Base-by-base conservation (phyloP, 768 basidiomycete genomes). In the Erythrobasidium yunnanense region DNA sequence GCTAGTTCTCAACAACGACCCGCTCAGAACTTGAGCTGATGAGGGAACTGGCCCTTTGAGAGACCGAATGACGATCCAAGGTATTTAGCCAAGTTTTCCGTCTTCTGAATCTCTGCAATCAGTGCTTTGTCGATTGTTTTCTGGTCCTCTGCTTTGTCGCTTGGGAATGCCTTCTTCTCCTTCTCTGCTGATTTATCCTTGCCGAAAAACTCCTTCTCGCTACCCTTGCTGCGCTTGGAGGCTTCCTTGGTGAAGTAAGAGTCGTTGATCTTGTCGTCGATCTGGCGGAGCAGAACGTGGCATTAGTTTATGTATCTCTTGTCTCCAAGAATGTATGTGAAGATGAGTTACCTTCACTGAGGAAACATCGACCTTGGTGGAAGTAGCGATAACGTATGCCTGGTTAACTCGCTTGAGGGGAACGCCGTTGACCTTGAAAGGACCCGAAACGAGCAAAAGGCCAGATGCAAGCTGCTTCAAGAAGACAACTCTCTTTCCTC, bases 171-270 rank as follows among this genome's bases (percentile, higher is more conserved):
- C 72, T 72, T 70, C 72, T 74, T 73, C 71, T 74, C 68, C 20
- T 45, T 32, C 22, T 27, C 56, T 25, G 23, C 54, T 35, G 49
- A 66, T 30, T 66, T 47, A 18, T 55, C 66, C n/a, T 50, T 80
- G 75, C 90, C 90, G 76, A 99, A 97, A 82, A 97, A 99, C 78
- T 96, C 93, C 71, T 85, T 86, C 82, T 99, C 95, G 70, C 91
- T 90, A 63, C 90, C 88, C 69, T 79, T 76, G 68, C 85, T 79
- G 66, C 81, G 81, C 77, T 88, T 86, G 73, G 80, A 76, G 70
- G 82, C 78, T 66, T 84, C 77, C 80, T 95, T 95, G 75, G 84
- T 78, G 76, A 99, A 97, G 81, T 93, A 96, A 25, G 87, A 79
- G 77, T 99, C 95, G 79, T 87, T 87, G 81, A 96, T 80, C 80